Percentiles rank a stretch among this genome's conserved stretches.
Conservation (phyloP, 768 basidiomycete genomes). For the Sarcodon aspratus region DNA sequence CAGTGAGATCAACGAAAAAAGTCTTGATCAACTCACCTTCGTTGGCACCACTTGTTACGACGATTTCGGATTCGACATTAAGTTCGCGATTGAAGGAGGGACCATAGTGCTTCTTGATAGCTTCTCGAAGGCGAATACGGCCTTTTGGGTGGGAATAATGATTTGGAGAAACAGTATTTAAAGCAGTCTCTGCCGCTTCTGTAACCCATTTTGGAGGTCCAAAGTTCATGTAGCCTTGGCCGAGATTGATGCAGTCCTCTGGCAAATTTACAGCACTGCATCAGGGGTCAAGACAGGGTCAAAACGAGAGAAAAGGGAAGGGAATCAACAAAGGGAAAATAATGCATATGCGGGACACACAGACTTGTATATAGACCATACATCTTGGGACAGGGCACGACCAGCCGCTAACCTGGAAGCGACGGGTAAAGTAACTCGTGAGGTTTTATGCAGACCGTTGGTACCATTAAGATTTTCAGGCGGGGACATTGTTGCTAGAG, state of each 20-base stretch:
- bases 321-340: not conserved
- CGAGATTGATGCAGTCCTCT: slow-evolving; percentile 88
- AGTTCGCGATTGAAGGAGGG: slow-evolving; percentile 56
- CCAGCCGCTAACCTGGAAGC: slow-evolving; percentile 67
- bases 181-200: slow-evolving; percentile 59
- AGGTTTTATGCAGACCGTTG: slow-evolving; percentile 14
- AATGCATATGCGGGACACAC: slow-evolving; percentile 7
- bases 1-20: no score
- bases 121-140: slow-evolving; percentile 75
- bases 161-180: slow-evolving; percentile 51
- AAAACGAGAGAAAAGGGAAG: slow-evolving; percentile 4
- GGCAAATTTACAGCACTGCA: slow-evolving; percentile 80
- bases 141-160: slow-evolving; percentile 83
- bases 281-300: slow-evolving; percentile 1
- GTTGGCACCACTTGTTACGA: slow-evolving; percentile 95
- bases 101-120: slow-evolving; percentile 74
- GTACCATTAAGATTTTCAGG: slow-evolving; percentile 12
- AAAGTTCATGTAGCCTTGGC: slow-evolving; percentile 89
- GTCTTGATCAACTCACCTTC: slow-evolving; percentile 49
- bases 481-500: slow-evolving; percentile 9
- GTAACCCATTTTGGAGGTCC: slow-evolving; percentile 72
- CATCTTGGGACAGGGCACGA: slow-evolving; percentile 70
- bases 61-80: slow-evolving; percentile 77
- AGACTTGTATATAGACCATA: slow-evolving; percentile 89
- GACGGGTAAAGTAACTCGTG: slow-evolving; percentile 32